Evolutionary conservation across 1,284 basidiomycete species (phyloP).

Genomic region (Athelia psychrophila): DNA sequence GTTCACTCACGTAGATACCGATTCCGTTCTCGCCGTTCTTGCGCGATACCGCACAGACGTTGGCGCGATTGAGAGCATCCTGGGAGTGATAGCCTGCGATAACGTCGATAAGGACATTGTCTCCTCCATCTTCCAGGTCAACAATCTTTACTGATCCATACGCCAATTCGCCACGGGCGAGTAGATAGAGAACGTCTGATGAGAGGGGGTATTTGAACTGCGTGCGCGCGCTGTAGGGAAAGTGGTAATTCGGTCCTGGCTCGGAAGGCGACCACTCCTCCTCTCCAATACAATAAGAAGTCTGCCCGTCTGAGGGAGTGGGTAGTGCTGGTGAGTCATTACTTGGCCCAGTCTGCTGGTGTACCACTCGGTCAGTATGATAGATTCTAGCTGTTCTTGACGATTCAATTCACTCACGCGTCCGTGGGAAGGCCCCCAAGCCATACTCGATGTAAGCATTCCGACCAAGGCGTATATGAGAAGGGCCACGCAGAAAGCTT

Average conservation of each 20-base stretch:
- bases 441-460: conserved; percentile 1
- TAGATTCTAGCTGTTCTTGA: too few relatives aligned
- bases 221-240: conserved; percentile 16
- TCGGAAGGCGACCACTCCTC: background rate
- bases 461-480: conserved; percentile 1
- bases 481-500: conserved; percentile 1
- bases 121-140: conserved; percentile 20
- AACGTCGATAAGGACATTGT: conserved; percentile 29
- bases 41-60: conserved; percentile 31
- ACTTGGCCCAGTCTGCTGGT: background rate
- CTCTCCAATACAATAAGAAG: background rate
- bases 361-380: too few relatives aligned
- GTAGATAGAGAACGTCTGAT: conserved; percentile 35
- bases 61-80: conserved; percentile 24
- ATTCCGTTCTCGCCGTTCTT: conserved; percentile 30
- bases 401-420: background rate
- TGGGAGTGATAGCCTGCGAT: conserved; percentile 24
- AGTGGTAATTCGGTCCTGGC: conserved; percentile 2
- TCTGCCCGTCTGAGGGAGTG: background rate
- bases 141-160: conserved; percentile 24
- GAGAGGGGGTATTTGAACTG: conserved; percentile 31
- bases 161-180: conserved; percentile 32
- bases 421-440: background rate
- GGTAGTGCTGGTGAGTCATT: background rate
- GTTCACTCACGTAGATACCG: conserved; percentile 36